A percentile compares a stretch with the other conserved stretches of the same genome.
Evolutionary conservation across 306 rosid genomes (phyloP).

Genomic region (Malus fusca): DNA sequence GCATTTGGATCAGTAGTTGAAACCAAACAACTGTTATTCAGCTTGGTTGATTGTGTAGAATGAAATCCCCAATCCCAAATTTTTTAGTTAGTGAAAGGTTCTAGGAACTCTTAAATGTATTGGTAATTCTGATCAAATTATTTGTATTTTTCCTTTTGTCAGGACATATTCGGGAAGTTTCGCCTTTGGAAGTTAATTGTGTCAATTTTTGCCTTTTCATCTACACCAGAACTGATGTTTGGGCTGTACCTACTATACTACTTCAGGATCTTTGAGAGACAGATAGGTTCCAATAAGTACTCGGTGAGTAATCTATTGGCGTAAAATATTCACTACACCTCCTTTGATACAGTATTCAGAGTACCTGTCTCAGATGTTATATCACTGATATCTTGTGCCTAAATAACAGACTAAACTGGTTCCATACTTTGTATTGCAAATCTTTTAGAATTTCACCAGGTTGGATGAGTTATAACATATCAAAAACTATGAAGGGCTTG

Average conservation of each 20-base stretch:
- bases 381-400: not conserved
- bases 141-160: slow-evolving; percentile 18
- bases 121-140: not conserved
- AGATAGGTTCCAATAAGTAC: slow-evolving; percentile 90
- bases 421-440: not conserved
- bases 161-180: slow-evolving; percentile 83
- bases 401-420: not conserved
- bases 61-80: not conserved
- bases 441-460: not conserved
- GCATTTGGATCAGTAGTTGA: not conserved
- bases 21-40: not conserved
- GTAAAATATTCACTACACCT: not conserved
- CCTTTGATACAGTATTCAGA: not conserved
- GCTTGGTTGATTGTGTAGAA: not conserved
- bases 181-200: slow-evolving; percentile 73
- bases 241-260: slow-evolving; percentile 88
- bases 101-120: not conserved
- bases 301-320: slow-evolving; percentile 43
- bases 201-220: slow-evolving; percentile 73
- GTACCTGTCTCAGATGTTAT: not conserved
- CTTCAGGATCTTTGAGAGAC: slow-evolving; percentile 98
- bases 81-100: not conserved
- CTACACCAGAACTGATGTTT: slow-evolving; percentile 92
- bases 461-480: not conserved
- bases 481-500: not conserved